A percentile compares a stretch with the other conserved stretches of the same genome.
Evolutionary conservation across 2,329 filamentous ascomycete species (phyloP).

Genomic region (Knoxdaviesia proteae): DNA sequence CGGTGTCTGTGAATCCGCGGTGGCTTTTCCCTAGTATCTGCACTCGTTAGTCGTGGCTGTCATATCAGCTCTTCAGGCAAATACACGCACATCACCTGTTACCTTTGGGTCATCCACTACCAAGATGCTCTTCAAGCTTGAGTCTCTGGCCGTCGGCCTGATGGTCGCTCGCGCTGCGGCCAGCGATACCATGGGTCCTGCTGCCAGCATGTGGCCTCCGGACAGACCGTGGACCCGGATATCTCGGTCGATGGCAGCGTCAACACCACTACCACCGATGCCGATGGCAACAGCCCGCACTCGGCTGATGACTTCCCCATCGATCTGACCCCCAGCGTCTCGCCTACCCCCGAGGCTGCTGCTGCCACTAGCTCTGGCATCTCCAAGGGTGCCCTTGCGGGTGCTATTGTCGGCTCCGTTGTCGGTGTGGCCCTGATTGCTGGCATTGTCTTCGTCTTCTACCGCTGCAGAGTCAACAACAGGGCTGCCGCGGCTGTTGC

Average conservation of each 20-base stretch:
- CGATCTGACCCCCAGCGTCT: slow-evolving; percentile 12
- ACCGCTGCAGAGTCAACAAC: slow-evolving; percentile 9
- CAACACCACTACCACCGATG: slow-evolving; percentile 5
- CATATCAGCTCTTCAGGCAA: no score
- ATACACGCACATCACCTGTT: no score
- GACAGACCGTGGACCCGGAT: slow-evolving; percentile 29
- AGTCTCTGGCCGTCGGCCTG: slow-evolving; percentile 4
- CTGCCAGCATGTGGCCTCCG: slow-evolving; percentile 38
- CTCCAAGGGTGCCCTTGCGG: slow-evolving; percentile 51
- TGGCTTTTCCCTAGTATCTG: no score
- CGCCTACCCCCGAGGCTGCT: slow-evolving; percentile 3
- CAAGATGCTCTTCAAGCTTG: slow-evolving; percentile 1
- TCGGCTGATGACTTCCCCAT: slow-evolving; percentile 19
- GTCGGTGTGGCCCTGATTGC: slow-evolving; percentile 38
- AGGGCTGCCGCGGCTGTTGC: background rate
- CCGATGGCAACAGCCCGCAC: slow-evolving; percentile 5
- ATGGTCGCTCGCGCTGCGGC: slow-evolving; percentile 3
- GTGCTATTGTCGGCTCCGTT: slow-evolving; percentile 51
- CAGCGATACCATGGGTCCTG: slow-evolving; percentile 24
- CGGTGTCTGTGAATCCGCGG: no score
- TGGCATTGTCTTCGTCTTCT: slow-evolving; percentile 37
- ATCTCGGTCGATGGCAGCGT: slow-evolving; percentile 6
- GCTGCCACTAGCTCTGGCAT: slow-evolving; percentile 16
- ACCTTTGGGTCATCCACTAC: background rate
- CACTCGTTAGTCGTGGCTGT: no score